Evolutionary conservation across 495 filamentous ascomycete genomes (phyloP).

Genomic region (Echria macrotheca): DNA sequence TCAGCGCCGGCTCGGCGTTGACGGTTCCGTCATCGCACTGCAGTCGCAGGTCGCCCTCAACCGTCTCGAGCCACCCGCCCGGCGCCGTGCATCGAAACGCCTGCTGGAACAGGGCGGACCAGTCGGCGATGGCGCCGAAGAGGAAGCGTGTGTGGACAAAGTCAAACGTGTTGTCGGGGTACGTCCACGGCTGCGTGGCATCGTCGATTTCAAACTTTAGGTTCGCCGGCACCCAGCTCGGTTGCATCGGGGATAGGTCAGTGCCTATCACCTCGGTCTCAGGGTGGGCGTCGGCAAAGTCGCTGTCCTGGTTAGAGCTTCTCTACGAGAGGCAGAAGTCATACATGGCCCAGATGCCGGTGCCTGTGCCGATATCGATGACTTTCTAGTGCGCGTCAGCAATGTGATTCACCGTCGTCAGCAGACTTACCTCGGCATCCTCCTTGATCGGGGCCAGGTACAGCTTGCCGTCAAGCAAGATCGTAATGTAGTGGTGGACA

Average conservation of each 20-base stretch:
- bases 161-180: conserved; percentile 45
- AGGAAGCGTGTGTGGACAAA: conserved; percentile 52
- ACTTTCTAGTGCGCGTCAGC: neutral
- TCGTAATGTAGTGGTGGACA: neutral
- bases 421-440: neutral
- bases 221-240: conserved; percentile 39
- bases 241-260: conserved; percentile 32
- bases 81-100: conserved; percentile 21
- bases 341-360: conserved; percentile 9
- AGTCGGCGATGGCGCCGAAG: conserved; percentile 46
- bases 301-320: conserved; percentile 25
- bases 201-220: conserved; percentile 47
- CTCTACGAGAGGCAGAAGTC: neutral
- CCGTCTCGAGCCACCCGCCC: conserved; percentile 16
- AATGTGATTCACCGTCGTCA: too few species aligned
- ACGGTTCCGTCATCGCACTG: conserved; percentile 11
- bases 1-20: neutral
- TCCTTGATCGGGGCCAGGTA: neutral
- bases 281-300: conserved; percentile 48
- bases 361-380: conserved; percentile 1
- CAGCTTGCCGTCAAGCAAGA: neutral
- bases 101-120: conserved; percentile 39
- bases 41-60: conserved; percentile 21
- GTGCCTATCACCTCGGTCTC: conserved; percentile 32
- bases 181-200: conserved; percentile 43